Evolutionary conservation across 139 green algal genomes (phyloP).

Genomic region (Yamagishiella unicocca): DNA sequence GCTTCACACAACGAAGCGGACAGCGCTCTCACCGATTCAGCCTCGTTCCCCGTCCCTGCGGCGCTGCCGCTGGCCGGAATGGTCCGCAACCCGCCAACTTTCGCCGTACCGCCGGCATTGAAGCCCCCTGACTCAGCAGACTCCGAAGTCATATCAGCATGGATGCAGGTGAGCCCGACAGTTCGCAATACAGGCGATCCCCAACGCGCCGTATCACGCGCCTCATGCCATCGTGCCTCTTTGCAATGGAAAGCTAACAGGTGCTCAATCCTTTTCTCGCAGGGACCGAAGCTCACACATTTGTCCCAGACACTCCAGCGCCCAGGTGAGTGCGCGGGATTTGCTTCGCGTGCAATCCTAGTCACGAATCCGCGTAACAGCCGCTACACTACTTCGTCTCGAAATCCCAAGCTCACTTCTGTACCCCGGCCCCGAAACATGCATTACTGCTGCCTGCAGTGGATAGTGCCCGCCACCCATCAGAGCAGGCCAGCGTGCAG

Average conservation of each 20-base stretch:
- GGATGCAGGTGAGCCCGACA: conserved; percentile 17
- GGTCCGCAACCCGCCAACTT: background rate
- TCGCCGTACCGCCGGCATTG: background rate
- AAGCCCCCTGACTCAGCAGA: conserved; percentile 19
- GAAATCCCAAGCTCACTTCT: too few species aligned
- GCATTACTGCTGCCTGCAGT: background rate
- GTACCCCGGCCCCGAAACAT: too few species aligned
- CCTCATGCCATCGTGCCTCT: too few species aligned
- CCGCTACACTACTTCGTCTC: too few species aligned
- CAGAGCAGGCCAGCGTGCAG: background rate
- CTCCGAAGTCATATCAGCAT: conserved; percentile 15
- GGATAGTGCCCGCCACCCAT: background rate
- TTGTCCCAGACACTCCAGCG: background rate
- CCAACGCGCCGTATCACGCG: too few species aligned
- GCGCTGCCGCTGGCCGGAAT: background rate
- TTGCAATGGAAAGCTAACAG: too few species aligned
- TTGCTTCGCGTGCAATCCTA: too few species aligned
- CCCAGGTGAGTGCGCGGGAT: conserved; percentile 8
- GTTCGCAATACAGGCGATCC: background rate
- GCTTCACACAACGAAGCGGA: background rate
- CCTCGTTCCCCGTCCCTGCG: background rate
- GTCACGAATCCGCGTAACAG: too few species aligned
- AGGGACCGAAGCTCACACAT: conserved; percentile 31
- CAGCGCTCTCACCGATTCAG: conserved; percentile 2
- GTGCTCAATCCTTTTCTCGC: background rate